Conservation (phyloP, 345 rosid genomes). For the Eucalyptus erythrocorys region DNA sequence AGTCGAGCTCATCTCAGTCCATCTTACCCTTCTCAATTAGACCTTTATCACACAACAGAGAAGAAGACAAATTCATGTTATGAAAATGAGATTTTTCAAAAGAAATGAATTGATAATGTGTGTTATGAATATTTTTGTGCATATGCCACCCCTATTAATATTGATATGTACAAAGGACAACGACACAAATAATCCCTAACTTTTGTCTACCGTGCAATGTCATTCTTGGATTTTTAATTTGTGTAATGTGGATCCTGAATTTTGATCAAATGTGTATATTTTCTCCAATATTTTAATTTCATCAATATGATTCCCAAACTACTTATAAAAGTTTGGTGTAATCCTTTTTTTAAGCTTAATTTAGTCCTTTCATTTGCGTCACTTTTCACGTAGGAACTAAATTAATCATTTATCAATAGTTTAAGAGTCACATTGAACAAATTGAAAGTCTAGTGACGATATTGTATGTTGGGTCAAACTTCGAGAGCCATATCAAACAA, state of each 20-base stretch:
- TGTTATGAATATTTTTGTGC: background rate
- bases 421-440: background rate
- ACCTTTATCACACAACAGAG: background rate
- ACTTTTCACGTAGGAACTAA: background rate
- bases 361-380: background rate
- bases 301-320: background rate
- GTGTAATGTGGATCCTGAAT: rapidly evolving
- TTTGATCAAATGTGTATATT: background rate
- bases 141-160: background rate
- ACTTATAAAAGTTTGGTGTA: background rate
- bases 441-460: background rate
- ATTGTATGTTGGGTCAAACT: background rate
- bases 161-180: background rate
- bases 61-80: background rate
- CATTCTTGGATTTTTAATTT: background rate
- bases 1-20: background rate
- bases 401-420: background rate
- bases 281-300: background rate
- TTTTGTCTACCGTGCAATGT: background rate
- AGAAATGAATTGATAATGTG: background rate
- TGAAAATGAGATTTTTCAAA: background rate
- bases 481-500: background rate
- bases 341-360: background rate
- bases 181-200: background rate
- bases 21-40: background rate